phyloP scores from a whole-genome alignment of 2,329 filamentous ascomycete genomes.

The Neofusicoccum umdonicola region DNA sequence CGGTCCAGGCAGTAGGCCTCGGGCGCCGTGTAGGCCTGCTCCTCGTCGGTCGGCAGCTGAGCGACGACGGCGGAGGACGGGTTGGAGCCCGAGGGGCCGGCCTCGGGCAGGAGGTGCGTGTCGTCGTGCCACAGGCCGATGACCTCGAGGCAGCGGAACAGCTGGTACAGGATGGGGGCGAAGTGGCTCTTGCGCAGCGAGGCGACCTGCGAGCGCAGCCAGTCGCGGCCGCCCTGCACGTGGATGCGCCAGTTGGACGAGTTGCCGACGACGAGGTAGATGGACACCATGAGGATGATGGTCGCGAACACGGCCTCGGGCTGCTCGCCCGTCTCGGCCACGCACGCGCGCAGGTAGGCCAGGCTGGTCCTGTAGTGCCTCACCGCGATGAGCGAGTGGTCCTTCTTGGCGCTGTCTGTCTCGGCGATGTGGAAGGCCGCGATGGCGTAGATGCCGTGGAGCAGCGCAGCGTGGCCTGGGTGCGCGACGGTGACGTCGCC shows the following conservation, averaged over 20 bases:
- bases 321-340: not conserved
- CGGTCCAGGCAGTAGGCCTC: conserved; percentile 11
- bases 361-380: conserved; percentile 14
- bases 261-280: conserved; percentile 8
- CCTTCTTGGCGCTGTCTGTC: not conserved
- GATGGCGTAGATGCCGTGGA: conserved; percentile 16
- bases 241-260: conserved; percentile 15
- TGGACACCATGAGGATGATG: conserved; percentile 7
- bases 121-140: conserved; percentile 12
- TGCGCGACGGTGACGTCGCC: not conserved
- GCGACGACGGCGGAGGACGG: not conserved
- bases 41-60: not conserved
- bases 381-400: conserved; percentile 2
- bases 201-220: not conserved
- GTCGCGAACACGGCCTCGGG: conserved; percentile 12
- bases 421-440: conserved; percentile 15
- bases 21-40: not conserved
- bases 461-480: conserved; percentile 7
- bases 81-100: not conserved
- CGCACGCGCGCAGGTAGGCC: conserved; percentile 3
- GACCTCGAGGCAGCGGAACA: conserved; percentile 15
- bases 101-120: not conserved
- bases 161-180: conserved; percentile 11
- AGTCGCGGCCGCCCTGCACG: conserved; percentile 14
- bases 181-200: not conserved